A percentile compares a stretch with the other conserved stretches of the same genome.
Conservation (phyloP, 352 stramenopile species). For the Nothophytophthora sp. region DNA sequence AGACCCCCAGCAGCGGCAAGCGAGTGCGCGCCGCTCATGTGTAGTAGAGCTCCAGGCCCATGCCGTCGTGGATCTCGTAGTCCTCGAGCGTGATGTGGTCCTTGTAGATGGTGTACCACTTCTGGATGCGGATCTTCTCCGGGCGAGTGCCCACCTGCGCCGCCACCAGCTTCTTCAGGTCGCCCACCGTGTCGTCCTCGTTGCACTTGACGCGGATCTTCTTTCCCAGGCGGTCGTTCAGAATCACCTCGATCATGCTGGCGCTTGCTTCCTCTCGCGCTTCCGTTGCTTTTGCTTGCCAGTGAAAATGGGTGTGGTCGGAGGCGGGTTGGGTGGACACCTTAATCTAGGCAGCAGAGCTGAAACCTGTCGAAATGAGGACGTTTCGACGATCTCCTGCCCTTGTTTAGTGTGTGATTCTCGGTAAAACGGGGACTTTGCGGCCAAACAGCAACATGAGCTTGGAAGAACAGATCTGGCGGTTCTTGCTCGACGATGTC, state of each 20-base stretch:
- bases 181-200: conserved; percentile 98
- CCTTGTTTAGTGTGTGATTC: no score
- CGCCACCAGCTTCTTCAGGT: conserved; percentile 99
- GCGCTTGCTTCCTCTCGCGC: neutral
- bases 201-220: conserved; percentile 99
- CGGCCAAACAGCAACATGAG: conserved; percentile 1
- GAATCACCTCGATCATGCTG: conserved; percentile 97
- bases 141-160: conserved; percentile 97
- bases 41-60: conserved; percentile 99
- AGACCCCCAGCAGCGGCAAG: no score
- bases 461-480: conserved; percentile 56
- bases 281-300: conserved; percentile 6
- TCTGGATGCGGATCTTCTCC: conserved; percentile 99
- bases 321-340: no score
- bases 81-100: conserved; percentile 98
- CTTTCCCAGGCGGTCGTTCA: conserved; percentile 99
- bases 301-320: conserved; percentile 7
- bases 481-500: conserved; percentile 61
- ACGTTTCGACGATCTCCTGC: no score
- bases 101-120: conserved; percentile 99
- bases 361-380: no score
- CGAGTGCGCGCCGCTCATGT: conserved; percentile 89
- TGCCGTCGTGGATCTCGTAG: conserved; percentile 99
- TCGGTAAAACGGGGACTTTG: no score
- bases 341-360: no score